phyloP scores from a whole-genome alignment of 768 basidiomycete species.

The Agrocybe chaxingu region DNA sequence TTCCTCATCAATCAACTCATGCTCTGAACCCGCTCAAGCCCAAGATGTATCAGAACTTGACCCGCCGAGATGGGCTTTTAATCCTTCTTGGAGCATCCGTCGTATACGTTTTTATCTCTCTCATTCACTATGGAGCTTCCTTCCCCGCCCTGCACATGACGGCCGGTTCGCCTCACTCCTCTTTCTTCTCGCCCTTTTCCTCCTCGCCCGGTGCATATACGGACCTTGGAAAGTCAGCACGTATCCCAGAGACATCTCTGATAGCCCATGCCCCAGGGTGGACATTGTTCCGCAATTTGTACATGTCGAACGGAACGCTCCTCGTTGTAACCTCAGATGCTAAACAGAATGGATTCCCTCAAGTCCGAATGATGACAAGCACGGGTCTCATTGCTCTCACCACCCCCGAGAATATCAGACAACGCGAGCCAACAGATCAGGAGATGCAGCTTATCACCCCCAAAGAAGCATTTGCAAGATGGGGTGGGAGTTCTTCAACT shows the following conservation, averaged over 20 bases:
- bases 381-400: conserved; percentile 51
- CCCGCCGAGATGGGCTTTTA: conserved; percentile 15
- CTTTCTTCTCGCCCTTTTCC: not conserved
- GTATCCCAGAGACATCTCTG: conserved; percentile 47
- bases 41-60: not conserved
- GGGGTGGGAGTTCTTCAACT: conserved; percentile 42
- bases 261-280: conserved; percentile 66
- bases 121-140: conserved; percentile 5
- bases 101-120: conserved; percentile 13
- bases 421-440: conserved; percentile 57
- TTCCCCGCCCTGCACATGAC: not conserved
- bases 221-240: conserved; percentile 4
- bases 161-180: not conserved
- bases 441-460: conserved; percentile 57
- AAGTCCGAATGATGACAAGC: conserved; percentile 52
- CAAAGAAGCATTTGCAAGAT: conserved; percentile 48
- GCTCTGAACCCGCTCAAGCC: not conserved
- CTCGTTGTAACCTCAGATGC: conserved; percentile 48
- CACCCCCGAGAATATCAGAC: conserved; percentile 54
- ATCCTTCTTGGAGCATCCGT: conserved; percentile 16
- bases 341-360: conserved; percentile 23
- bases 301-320: conserved; percentile 74
- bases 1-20: too few species aligned
- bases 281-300: conserved; percentile 74
- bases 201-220: not conserved